Evolutionary conservation across 768 basidiomycete genomes (phyloP).

Genomic region (Filobasidium wieringae): DNA sequence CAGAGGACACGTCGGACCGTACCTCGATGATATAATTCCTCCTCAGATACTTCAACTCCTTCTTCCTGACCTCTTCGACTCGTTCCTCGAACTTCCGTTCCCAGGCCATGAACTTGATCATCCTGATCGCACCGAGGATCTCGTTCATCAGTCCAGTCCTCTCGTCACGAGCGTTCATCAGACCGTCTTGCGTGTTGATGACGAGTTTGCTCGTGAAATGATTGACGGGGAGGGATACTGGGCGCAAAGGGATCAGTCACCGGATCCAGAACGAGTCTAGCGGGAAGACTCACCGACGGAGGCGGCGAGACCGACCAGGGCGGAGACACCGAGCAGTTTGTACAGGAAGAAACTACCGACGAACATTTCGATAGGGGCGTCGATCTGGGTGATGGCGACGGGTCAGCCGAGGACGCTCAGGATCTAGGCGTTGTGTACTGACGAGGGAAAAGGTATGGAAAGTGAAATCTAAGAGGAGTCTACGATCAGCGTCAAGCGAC

Average conservation of each 20-base stretch:
- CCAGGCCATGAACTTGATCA: slow-evolving; percentile 96
- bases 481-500: background rate
- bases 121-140: slow-evolving; percentile 72
- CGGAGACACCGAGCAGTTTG: slow-evolving; percentile 53
- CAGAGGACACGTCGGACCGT: slow-evolving; percentile 20
- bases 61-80: slow-evolving; percentile 60
- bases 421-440: background rate
- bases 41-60: slow-evolving; percentile 71
- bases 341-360: slow-evolving; percentile 61
- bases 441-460: slow-evolving; percentile 3
- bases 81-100: slow-evolving; percentile 75
- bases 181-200: slow-evolving; percentile 62
- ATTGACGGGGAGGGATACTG: slow-evolving; percentile 56
- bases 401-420: background rate
- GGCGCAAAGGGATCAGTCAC: background rate
- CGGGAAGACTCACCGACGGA: slow-evolving; percentile 15
- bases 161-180: slow-evolving; percentile 87
- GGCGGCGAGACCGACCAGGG: slow-evolving; percentile 52
- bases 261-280: background rate
- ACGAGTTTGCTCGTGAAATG: slow-evolving; percentile 73
- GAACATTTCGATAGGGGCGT: slow-evolving; percentile 43
- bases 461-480: background rate
- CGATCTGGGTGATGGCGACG: slow-evolving; percentile 14
- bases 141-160: slow-evolving; percentile 87
- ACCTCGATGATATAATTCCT: slow-evolving; percentile 80